Percentiles rank a stretch among this genome's conserved stretches.
phyloP scores from a whole-genome alignment of 2,329 filamentous ascomycete species.

The Fusarium acutatum region DNA sequence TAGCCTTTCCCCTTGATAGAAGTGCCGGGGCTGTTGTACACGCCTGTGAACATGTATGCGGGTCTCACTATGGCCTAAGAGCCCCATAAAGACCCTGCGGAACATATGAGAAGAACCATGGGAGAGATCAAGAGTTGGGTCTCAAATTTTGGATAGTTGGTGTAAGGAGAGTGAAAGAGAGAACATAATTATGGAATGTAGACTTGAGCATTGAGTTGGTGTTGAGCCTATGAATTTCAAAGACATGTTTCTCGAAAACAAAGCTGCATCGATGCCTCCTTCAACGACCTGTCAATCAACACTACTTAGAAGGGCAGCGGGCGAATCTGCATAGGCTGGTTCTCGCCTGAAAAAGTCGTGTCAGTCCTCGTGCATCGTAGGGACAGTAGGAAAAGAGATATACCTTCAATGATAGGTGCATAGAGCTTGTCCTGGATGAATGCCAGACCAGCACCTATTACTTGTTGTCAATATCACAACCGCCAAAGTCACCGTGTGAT shows the following conservation, averaged over 20 bases:
- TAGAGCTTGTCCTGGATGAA: not conserved
- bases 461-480: not conserved
- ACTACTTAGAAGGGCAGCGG: not conserved
- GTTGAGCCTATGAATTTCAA: not conserved
- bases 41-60: fast-evolving
- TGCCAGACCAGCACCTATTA: not conserved
- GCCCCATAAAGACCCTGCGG: fast-evolving
- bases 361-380: not conserved
- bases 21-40: fast-evolving
- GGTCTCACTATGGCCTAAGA: fast-evolving
- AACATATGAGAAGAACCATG: not conserved
- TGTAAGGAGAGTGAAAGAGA: fast-evolving
- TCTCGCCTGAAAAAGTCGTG: not conserved
- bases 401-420: not conserved
- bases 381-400: fast-evolving
- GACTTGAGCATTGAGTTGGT: not conserved
- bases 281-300: fast-evolving
- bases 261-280: not conserved
- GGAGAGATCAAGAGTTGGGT: too few species aligned
- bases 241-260: not conserved
- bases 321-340: not conserved
- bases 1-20: fast-evolving
- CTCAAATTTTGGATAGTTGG: fast-evolving
- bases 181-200: fast-evolving
- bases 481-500: fast-evolving